Conservation (phyloP, 1,139 yeast genomes). For the Yamadazyma friedrichii region DNA sequence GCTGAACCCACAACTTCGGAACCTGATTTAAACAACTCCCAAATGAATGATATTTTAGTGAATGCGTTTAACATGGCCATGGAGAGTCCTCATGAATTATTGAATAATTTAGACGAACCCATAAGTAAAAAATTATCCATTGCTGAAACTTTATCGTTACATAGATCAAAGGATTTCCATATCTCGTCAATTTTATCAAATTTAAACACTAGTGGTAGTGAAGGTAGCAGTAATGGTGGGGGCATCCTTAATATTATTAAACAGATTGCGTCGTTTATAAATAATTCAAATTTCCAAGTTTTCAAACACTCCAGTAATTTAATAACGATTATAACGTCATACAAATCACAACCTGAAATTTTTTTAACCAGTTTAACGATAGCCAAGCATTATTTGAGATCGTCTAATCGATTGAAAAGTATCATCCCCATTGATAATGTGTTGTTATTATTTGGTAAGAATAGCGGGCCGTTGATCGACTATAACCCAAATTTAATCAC, state of each 20-base stretch:
- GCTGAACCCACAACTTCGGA: conserved; percentile 8
- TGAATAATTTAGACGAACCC: conserved; percentile 47
- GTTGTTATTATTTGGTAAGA: conserved; percentile 14
- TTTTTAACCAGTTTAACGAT: conserved; percentile 36
- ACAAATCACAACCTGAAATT: conserved; percentile 24
- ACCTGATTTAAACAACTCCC: conserved; percentile 47
- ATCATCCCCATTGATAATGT: conserved; percentile 16
- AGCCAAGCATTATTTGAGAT: conserved; percentile 36
- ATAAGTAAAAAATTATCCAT: conserved; percentile 43
- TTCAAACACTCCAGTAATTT: conserved; percentile 18
- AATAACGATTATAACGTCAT: conserved; percentile 19
- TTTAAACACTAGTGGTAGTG: conserved; percentile 19
- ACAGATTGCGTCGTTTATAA: conserved; percentile 43
- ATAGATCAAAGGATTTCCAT: conserved; percentile 41
- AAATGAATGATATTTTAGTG: conserved; percentile 67
- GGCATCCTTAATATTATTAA: conserved; percentile 38
- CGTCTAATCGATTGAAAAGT: conserved; percentile 11
- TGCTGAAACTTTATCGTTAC: conserved; percentile 63
- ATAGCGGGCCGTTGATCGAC: conserved; percentile 11
- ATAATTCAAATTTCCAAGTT: conserved; percentile 19
- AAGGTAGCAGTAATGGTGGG: conserved; percentile 17
- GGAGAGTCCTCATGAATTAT: conserved; percentile 59
- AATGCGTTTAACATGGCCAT: conserved; percentile 73
- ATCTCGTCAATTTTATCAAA: conserved; percentile 22
- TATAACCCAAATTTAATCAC: conserved; percentile 22